Base-by-base conservation (phyloP, 2,329 filamentous ascomycete species). In the Alternaria ethzedia region DNA sequence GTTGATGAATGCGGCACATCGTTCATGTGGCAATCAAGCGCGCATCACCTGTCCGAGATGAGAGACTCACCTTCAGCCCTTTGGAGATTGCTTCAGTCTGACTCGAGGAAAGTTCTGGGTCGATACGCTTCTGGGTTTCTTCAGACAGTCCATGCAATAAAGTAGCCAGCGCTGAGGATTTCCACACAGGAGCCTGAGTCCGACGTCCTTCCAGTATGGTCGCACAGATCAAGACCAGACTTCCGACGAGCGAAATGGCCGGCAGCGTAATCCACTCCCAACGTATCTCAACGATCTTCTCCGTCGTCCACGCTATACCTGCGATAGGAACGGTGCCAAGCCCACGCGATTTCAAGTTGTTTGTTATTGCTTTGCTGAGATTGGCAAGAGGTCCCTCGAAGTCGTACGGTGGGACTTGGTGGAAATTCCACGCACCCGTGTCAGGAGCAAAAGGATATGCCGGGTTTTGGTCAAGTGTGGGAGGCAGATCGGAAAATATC, bases 221-320 rank as follows among this genome's bases (percentile, higher is more conserved):
- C 6, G 54, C 51, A 6, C n/a, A 61, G 1, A 72, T 50, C n/a
- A 72, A 59, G 10, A 66, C 32, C 4, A 71, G 47, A 26, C 54
- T 65, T 13, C 56, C 51, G 2, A 68, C 5, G 1, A 71, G 54
- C 25, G 69, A 56, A 3, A 32, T 6, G 10, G 45, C 65, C 2
- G 68, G 70, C 23, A 72, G 23, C 12, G 66, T 54, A 9, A 72
- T 59, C 68, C 70, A 70, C 1, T 32, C 59, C 67, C 68, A 71
- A 36, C 63, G 51, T 17, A 65, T 67, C 17, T 59, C 0, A 5
- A 71, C 67, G 49, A 61, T 68, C 9, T 46, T 45, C 50, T 72
- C 64, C 5, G 30, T 10, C 13, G 15, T 51, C 66, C 64, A 72
- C 15, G 68, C 67, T n/a, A 15, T 58, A n/a, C 68, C 70, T n/a